Evolutionary conservation across 352 stramenopile species (phyloP).

Genomic region (Pythium dissotocum): DNA sequence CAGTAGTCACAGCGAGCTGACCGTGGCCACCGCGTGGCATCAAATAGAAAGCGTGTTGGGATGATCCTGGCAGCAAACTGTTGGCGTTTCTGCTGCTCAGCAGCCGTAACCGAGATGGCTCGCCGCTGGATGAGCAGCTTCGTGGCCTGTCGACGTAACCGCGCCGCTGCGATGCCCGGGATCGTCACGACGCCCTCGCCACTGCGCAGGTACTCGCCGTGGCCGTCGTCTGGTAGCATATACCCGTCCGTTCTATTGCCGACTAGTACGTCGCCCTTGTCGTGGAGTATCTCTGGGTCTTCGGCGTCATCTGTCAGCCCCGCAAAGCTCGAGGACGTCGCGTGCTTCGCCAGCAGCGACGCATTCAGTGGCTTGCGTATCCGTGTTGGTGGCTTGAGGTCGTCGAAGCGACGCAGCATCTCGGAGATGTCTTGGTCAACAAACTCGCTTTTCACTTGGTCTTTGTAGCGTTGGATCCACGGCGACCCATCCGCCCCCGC

Average conservation of each 20-base stretch:
- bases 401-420: conserved; percentile 22
- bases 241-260: neutral
- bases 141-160: conserved; percentile 24
- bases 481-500: neutral
- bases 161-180: conserved; percentile 19
- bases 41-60: conserved; percentile 56
- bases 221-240: conserved; percentile 12
- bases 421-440: conserved; percentile 18
- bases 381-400: neutral
- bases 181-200: conserved; percentile 25
- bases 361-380: conserved; percentile 23
- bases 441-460: conserved; percentile 19
- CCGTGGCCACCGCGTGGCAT: conserved; percentile 37
- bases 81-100: conserved; percentile 17
- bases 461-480: conserved; percentile 26
- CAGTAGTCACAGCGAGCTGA: conserved; percentile 67
- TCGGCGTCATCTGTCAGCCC: conserved; percentile 23
- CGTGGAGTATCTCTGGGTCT: neutral
- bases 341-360: conserved; percentile 22
- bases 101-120: neutral
- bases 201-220: conserved; percentile 22
- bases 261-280: neutral
- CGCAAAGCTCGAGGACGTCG: conserved; percentile 23
- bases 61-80: conserved; percentile 29
- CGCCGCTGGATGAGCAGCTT: conserved; percentile 25